Percentiles rank a stretch among this genome's conserved stretches.
Conservation (phyloP, 1,284 basidiomycete species). For the Tylopilus sp. region DNA sequence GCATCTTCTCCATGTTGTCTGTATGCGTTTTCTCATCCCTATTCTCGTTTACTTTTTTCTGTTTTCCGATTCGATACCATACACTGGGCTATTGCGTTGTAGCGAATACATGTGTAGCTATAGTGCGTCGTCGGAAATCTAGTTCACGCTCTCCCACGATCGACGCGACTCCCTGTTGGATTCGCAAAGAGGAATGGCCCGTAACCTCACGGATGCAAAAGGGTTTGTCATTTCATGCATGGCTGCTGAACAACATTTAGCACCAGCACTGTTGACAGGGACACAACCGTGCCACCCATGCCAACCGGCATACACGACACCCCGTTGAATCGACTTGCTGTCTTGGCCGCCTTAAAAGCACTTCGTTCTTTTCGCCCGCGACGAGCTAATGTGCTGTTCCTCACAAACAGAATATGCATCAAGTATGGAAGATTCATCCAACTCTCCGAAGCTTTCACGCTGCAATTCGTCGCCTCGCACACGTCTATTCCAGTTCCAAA, state of each 20-base stretch:
- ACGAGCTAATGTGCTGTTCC: background rate
- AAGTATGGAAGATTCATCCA: background rate
- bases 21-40: conserved; percentile 1
- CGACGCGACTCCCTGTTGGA: too few species aligned
- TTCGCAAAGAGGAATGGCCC: too few species aligned
- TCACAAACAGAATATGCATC: background rate
- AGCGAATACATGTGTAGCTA: conserved; percentile 3
- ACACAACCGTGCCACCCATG: too few species aligned
- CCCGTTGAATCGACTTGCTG: background rate
- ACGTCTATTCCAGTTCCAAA: conserved; percentile 8
- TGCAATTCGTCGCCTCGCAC: background rate
- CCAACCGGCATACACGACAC: too few species aligned
- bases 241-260: too few species aligned
- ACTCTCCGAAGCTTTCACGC: background rate
- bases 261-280: too few species aligned
- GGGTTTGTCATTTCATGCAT: too few species aligned
- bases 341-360: background rate
- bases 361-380: background rate
- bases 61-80: conserved; percentile 4
- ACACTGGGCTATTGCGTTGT: conserved; percentile 6
- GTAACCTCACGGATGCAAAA: too few species aligned
- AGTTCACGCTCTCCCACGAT: too few species aligned
- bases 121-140: conserved; percentile 1
- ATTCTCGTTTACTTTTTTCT: background rate
- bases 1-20: background rate